These are phyloP conservation scores for Mycena galopus DNA, from an alignment of 768 basidiomycete genomes.

Conservation along the genomic window DNA sequence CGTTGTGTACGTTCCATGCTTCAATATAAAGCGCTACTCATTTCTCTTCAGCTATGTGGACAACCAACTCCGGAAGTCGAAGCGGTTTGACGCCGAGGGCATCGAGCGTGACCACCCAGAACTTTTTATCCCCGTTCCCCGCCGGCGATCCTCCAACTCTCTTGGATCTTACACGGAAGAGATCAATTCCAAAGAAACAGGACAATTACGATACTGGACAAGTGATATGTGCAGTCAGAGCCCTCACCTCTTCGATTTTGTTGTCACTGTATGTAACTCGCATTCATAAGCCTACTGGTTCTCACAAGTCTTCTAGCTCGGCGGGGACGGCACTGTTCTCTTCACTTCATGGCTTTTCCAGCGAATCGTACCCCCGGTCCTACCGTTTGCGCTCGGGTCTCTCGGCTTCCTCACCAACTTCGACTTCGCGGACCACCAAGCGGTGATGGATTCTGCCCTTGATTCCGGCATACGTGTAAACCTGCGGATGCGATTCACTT, in stretches of 20 bases:
- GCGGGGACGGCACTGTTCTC: conserved; percentile 97
- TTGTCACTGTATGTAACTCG: conserved; percentile 84
- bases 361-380: conserved; percentile 97
- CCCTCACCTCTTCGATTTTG: conserved; percentile 97
- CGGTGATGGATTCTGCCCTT: conserved; percentile 88
- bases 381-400: conserved; percentile 96
- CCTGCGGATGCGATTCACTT: conserved; percentile 98
- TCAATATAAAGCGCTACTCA: conserved; percentile 30
- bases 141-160: conserved; percentile 80
- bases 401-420: conserved; percentile 98
- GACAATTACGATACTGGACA: conserved; percentile 98
- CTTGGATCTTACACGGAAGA: conserved; percentile 61
- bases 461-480: conserved; percentile 97
- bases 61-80: conserved; percentile 87
- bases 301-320: conserved; percentile 70
- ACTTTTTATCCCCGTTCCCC: conserved; percentile 84
- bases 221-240: conserved; percentile 93
- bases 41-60: conserved; percentile 85
- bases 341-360: conserved; percentile 99
- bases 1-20: conserved; percentile 72
- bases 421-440: conserved; percentile 87
- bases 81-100: conserved; percentile 94
- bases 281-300: background rate
- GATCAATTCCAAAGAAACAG: conserved; percentile 68
- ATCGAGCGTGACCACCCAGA: conserved; percentile 90